Conservation (phyloP, 2,329 filamentous ascomycete species). For the Trichoderma breve region DNA sequence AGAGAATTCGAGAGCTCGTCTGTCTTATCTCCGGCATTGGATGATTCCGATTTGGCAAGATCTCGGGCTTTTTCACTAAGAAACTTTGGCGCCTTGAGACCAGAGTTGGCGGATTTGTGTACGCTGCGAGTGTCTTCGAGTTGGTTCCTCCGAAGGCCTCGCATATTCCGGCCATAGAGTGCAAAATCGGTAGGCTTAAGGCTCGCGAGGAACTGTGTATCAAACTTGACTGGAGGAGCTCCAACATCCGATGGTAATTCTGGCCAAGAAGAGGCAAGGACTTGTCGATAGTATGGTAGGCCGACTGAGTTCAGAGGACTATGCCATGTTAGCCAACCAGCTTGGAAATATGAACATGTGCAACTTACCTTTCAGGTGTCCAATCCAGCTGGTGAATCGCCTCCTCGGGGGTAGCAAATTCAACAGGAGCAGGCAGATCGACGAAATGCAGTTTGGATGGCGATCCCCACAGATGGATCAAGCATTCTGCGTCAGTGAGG, state of each 20-base stretch:
- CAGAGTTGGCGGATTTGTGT: constrained; percentile 59
- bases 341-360: too few species aligned
- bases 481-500: constrained; percentile 73
- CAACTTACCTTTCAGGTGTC: constrained; percentile 64
- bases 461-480: constrained; percentile 85
- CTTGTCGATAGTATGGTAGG: constrained; percentile 90
- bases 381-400: constrained; percentile 63
- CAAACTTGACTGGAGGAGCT: constrained; percentile 73
- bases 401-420: constrained; percentile 68
- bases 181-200: constrained; percentile 74
- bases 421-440: constrained; percentile 73
- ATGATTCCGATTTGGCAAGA: constrained; percentile 46
- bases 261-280: constrained; percentile 85
- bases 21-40: constrained; percentile 41
- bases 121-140: constrained; percentile 70
- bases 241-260: constrained; percentile 83
- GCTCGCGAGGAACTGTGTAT: constrained; percentile 64
- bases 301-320: constrained; percentile 82
- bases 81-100: constrained; percentile 78
- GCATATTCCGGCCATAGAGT: constrained; percentile 73
- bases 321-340: constrained; percentile 16
- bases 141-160: constrained; percentile 75
- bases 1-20: constrained; percentile 64
- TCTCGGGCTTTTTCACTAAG: constrained; percentile 89
- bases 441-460: constrained; percentile 83